Evolutionary conservation across 2,329 filamentous ascomycete species (phyloP), one percentile per base, ranked within the genome.

Genomic region (Aureobasidium zeae): DNA sequence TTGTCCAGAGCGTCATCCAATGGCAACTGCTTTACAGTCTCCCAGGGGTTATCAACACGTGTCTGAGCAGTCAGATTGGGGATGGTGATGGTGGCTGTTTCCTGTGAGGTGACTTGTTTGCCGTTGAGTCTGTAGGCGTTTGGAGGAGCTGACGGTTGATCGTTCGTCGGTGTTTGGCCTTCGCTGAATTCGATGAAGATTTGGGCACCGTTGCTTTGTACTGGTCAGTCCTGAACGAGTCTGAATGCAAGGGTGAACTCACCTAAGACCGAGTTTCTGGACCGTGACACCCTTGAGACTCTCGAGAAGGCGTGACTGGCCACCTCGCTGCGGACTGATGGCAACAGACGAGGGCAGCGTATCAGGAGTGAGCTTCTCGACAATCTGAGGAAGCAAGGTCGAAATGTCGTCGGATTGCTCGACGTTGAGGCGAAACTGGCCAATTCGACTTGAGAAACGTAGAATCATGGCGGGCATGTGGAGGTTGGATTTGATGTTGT

Each of bases 1-100:
- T 78, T 86, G 63, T 98, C 91, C 58, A 98, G 68, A 45, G 75
- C 71, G 59, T 98, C 81, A 59, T 98, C 93, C 8, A 98, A 72
- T 2, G 80, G 71, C 2, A 88, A 93, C 65, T 98, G 91, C 57
- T 79, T 79, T 12, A 96, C 83, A 7, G 83, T 77, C 58, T 98
- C 91, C 91, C 91, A 96, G 1, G 87, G 86, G 51, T 91, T 94
- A 63, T 83, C 86, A 55, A 88, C 81, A 41, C 77, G 70, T 39
- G 77, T 64, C 10, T 68, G 68, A 4, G 76, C 71, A 1, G 74
- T 74, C 4, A 68, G 70, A 42, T 70, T 69, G 10, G 68, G 69
- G 36, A 79, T 75, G 49, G 77, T 73, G 57, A 83, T 73, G 31
- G 55, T 57, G 7, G 78, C 76, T 52, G 82, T 74, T 57, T 89